These are phyloP conservation scores for Pisolithus marmoratus DNA, from an alignment of 768 basidiomycete species.

Conservation along the genomic window DNA sequence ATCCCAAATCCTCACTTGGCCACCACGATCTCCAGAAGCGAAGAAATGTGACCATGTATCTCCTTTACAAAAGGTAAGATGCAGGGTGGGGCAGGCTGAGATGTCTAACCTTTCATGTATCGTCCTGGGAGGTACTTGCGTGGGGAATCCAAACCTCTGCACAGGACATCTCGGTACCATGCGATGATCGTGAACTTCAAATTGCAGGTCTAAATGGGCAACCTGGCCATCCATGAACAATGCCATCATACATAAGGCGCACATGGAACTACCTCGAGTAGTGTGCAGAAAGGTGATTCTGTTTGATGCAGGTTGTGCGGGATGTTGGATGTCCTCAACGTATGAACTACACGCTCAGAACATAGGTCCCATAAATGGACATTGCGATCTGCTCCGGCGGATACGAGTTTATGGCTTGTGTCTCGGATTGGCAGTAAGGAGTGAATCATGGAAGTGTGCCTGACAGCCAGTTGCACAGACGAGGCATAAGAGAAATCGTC, in stretches of 20 bases:
- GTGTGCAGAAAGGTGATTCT: constrained; percentile 33
- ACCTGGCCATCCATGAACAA: constrained; percentile 27
- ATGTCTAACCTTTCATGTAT: constrained; percentile 38
- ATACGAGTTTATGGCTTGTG: constrained; percentile 41
- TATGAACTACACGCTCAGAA: constrained; percentile 37
- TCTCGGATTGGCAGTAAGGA: constrained; percentile 39
- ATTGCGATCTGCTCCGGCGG: constrained; percentile 45
- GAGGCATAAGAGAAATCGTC: constrained; percentile 28
- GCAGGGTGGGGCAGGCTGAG: constrained; percentile 9
- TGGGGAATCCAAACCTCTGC: constrained; percentile 40
- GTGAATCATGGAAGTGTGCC: constrained; percentile 38
- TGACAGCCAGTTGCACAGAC: constrained; percentile 31
- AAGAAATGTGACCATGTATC: constrained; percentile 31
- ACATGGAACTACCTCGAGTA: constrained; percentile 37
- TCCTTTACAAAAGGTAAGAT: constrained; percentile 15
- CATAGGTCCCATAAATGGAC: constrained; percentile 42
- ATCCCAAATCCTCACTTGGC: constrained; percentile 44
- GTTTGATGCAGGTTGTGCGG: constrained; percentile 39
- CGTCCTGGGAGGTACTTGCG: constrained; percentile 35
- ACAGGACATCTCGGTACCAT: constrained; percentile 30
- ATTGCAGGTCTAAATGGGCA: constrained; percentile 46
- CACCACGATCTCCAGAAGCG: constrained; percentile 39
- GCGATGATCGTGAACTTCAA: constrained; percentile 46
- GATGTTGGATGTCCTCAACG: constrained; percentile 37
- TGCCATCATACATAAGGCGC: not conserved